These are phyloP conservation scores for Globisporangium iwayamae DNA, from an alignment of 352 stramenopile genomes.

Conservation along the genomic window DNA sequence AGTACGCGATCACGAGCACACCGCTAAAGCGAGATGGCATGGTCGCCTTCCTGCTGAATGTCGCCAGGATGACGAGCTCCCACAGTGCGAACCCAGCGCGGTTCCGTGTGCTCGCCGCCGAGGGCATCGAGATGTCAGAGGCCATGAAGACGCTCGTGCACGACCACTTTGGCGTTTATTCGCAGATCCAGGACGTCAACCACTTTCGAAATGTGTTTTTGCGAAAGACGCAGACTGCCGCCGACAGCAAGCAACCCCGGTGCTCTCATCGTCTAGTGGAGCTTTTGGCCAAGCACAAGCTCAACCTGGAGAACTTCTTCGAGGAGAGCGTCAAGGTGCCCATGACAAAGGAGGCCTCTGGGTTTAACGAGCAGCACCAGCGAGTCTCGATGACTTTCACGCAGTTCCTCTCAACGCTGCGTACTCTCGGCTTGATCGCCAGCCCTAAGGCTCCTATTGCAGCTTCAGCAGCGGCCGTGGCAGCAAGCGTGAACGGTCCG, in stretches of 20 bases:
- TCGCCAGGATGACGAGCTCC: constrained; percentile 43
- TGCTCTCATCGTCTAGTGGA: constrained; percentile 16
- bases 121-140: constrained; percentile 63
- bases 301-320: constrained; percentile 41
- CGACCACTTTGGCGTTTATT: constrained; percentile 54
- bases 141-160: constrained; percentile 42
- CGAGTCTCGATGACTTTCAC: constrained; percentile 20
- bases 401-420: constrained; percentile 30
- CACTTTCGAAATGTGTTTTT: constrained; percentile 66
- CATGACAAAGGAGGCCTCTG: constrained; percentile 7
- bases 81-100: constrained; percentile 32
- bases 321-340: constrained; percentile 26
- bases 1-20: constrained; percentile 45
- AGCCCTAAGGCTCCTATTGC: background rate
- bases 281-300: constrained; percentile 30
- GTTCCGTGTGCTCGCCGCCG: constrained; percentile 34
- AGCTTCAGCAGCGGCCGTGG: background rate
- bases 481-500: constrained; percentile 3
- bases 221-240: constrained; percentile 8
- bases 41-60: constrained; percentile 43
- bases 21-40: constrained; percentile 44
- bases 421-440: constrained; percentile 28
- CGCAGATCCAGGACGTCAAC: constrained; percentile 55
- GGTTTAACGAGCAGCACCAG: background rate
- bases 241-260: background rate